Evolutionary conservation across 257 asterid genomes (phyloP).

Genomic region (Misopates orontium): DNA sequence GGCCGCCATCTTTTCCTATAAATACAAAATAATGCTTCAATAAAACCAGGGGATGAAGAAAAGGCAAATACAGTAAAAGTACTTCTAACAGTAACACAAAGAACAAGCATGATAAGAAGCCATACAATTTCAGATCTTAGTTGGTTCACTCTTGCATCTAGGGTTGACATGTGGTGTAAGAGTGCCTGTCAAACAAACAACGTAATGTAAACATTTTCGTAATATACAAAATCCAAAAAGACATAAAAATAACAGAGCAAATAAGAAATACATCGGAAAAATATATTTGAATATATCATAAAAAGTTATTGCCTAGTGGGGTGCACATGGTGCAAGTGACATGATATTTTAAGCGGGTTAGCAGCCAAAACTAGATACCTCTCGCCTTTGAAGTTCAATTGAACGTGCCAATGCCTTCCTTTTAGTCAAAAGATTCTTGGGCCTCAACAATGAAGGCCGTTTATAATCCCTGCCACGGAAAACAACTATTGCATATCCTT

Average conservation of each 20-base stretch:
- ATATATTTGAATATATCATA: neutral
- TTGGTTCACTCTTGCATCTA: slow-evolving; percentile 59
- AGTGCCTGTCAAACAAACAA: slow-evolving; percentile 59
- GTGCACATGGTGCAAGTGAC: no score
- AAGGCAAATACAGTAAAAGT: neutral
- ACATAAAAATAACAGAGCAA: neutral
- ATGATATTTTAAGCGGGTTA: neutral
- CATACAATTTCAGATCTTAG: slow-evolving; percentile 74
- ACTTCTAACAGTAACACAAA: neutral
- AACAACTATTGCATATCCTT: slow-evolving; percentile 88
- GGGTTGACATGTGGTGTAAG: slow-evolving; percentile 53
- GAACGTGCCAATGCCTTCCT: slow-evolving; percentile 97
- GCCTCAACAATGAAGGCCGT: slow-evolving; percentile 74
- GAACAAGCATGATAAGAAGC: slow-evolving; percentile 19
- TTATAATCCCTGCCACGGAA: slow-evolving; percentile 84
- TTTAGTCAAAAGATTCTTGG: slow-evolving; percentile 87
- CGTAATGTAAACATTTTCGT: neutral
- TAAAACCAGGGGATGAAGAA: neutral
- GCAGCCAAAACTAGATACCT: slow-evolving; percentile 48
- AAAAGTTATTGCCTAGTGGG: no score
- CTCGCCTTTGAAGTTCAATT: slow-evolving; percentile 88
- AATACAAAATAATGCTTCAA: slow-evolving; percentile 8
- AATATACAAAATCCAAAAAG: neutral
- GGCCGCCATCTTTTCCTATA: slow-evolving; percentile 73
- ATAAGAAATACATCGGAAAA: neutral